These are phyloP conservation scores for Magnusiomyces fungicola DNA, from an alignment of 1,139 yeast genomes.

Conservation along the genomic window DNA sequence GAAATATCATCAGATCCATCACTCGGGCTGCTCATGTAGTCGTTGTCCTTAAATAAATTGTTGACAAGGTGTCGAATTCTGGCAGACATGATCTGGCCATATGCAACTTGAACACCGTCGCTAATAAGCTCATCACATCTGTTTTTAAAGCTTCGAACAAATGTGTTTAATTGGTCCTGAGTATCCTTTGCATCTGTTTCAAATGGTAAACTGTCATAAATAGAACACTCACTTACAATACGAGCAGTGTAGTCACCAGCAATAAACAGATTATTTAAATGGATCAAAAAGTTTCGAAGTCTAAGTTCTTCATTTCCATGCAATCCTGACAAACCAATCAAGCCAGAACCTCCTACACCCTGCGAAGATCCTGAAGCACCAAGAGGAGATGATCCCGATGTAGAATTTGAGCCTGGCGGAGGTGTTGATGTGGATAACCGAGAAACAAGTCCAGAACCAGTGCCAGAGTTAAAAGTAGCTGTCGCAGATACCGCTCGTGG, in stretches of 20 bases:
- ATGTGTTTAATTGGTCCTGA: slow-evolving; percentile 34
- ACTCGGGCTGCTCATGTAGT: slow-evolving; percentile 36
- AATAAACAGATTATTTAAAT: slow-evolving; percentile 54
- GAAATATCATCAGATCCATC: slow-evolving; percentile 20
- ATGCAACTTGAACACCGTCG: slow-evolving; percentile 50
- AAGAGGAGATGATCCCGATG: neutral
- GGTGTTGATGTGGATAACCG: slow-evolving; percentile 15
- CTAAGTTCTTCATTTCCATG: slow-evolving; percentile 34
- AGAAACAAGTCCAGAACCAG: slow-evolving; percentile 15
- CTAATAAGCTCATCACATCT: slow-evolving; percentile 43
- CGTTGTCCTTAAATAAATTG: slow-evolving; percentile 49
- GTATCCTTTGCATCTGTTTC: slow-evolving; percentile 45
- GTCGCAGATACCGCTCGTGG: slow-evolving; percentile 23
- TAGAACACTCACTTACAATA: slow-evolving; percentile 36
- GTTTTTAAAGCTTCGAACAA: slow-evolving; percentile 32
- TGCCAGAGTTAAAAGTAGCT: slow-evolving; percentile 17
- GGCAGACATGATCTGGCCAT: slow-evolving; percentile 49
- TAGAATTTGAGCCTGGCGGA: slow-evolving; percentile 14
- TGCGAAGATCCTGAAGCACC: neutral
- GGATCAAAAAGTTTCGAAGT: slow-evolving; percentile 43
- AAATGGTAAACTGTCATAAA: slow-evolving; percentile 45
- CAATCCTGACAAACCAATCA: slow-evolving; percentile 20
- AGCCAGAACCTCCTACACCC: slow-evolving; percentile 2
- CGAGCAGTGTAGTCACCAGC: slow-evolving; percentile 50
- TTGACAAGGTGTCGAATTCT: slow-evolving; percentile 43